Conservation (phyloP, 345 rosid species). For the Laguncularia racemosa region DNA sequence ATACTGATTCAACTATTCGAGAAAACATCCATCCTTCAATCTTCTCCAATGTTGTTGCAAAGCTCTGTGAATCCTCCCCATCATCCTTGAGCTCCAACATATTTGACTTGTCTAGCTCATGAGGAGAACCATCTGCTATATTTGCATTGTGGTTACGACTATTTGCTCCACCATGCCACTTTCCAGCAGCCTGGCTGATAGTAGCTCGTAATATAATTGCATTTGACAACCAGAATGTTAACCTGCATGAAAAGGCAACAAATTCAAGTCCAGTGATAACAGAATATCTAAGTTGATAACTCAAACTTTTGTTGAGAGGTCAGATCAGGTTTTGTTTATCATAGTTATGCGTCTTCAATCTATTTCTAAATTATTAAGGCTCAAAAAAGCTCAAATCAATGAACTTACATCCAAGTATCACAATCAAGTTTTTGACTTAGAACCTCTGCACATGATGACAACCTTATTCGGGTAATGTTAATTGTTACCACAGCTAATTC, state of each 20-base stretch:
- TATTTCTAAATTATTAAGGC: no score
- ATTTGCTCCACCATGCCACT: constrained; percentile 10
- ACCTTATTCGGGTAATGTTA: no score
- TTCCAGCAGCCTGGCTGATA: constrained; percentile 35
- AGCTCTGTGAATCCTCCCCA: constrained; percentile 61
- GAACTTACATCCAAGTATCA: no score
- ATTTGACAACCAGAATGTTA: constrained; percentile 93
- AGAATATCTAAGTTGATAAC: not conserved
- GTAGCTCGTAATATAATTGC: constrained; percentile 68
- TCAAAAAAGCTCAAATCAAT: no score
- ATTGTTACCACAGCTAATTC: no score
- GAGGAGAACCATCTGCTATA: not conserved
- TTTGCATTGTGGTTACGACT: not conserved
- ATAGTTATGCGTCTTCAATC: no score
- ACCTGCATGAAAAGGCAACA: constrained; percentile 32
- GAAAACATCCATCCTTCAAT: constrained; percentile 89
- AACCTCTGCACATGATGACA: no score
- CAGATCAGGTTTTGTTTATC: no score
- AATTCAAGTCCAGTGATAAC: constrained; percentile 1
- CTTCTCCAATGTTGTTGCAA: constrained; percentile 59
- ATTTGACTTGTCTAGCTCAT: not conserved
- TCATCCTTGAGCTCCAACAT: constrained; percentile 24
- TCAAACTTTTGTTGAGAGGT: not conserved
- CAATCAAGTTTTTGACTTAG: no score
- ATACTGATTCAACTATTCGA: constrained; percentile 71